phyloP scores from a whole-genome alignment of 176 grass and related monocot genomes.

The Calamus simplicifolius region DNA sequence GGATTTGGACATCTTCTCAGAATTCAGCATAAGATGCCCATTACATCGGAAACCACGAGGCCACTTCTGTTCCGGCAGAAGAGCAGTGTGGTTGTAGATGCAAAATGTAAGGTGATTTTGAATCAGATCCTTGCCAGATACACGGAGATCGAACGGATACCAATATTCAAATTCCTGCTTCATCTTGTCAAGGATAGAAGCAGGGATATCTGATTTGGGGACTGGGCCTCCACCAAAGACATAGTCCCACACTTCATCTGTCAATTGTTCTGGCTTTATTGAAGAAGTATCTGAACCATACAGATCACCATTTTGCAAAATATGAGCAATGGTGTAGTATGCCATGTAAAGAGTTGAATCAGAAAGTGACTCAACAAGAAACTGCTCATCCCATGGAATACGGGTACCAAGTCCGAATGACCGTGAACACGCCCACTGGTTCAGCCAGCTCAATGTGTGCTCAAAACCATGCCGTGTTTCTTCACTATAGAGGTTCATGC shows the following conservation, averaged over 20 bases:
- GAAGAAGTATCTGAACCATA: slow-evolving; percentile 43
- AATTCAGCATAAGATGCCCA: slow-evolving; percentile 86
- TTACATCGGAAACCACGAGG: slow-evolving; percentile 72
- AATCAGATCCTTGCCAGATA: slow-evolving; percentile 80
- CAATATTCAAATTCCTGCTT: slow-evolving; percentile 80
- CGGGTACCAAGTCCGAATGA: slow-evolving; percentile 76
- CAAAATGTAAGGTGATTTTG: slow-evolving; percentile 79
- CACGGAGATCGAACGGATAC: slow-evolving; percentile 76
- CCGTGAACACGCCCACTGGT: slow-evolving; percentile 68
- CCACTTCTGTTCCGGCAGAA: slow-evolving; percentile 63
- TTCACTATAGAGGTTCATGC: slow-evolving; percentile 55
- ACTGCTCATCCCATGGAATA: slow-evolving; percentile 71
- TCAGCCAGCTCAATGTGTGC: slow-evolving; percentile 69
- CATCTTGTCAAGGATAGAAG: slow-evolving; percentile 48
- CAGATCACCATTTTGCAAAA: slow-evolving; percentile 60
- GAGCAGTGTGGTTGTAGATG: slow-evolving; percentile 70
- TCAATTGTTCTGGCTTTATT: slow-evolving; percentile 56
- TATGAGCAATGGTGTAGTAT: slow-evolving; percentile 59
- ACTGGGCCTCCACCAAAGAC: slow-evolving; percentile 45
- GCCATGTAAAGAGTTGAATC: slow-evolving; percentile 87
- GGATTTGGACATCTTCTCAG: slow-evolving; percentile 83
- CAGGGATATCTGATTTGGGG: slow-evolving; percentile 42
- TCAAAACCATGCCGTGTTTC: slow-evolving; percentile 61
- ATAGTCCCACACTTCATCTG: slow-evolving; percentile 68
- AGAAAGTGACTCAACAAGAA: slow-evolving; percentile 74